Evolutionary conservation across 805 yeast genomes (phyloP).

Genomic region (Spathaspora sp.): DNA sequence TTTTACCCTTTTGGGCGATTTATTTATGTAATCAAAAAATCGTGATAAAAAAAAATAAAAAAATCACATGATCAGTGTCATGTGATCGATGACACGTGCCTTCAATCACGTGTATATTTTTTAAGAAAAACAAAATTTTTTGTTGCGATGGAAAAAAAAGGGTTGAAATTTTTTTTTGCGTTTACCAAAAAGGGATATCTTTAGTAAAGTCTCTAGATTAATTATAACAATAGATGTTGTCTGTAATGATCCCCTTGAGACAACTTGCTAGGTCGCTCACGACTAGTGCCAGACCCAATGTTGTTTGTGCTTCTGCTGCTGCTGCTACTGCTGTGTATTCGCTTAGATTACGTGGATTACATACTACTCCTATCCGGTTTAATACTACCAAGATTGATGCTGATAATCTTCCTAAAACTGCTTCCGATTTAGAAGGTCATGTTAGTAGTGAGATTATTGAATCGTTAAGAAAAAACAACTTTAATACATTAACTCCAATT

Average conservation of each 20-base stretch:
- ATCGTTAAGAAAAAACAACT: constrained; percentile 43
- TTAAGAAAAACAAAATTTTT: too few species aligned
- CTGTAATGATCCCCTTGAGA: background rate
- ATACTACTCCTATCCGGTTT: background rate
- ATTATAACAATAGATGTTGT: background rate
- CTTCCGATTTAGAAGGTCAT: constrained; percentile 1
- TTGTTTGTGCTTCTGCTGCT: background rate
- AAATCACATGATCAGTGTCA: background rate
- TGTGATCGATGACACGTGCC: background rate
- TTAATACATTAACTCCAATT: constrained; percentile 59
- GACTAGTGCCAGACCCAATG: background rate
- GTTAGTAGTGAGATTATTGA: constrained; percentile 14
- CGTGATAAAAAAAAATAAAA: background rate
- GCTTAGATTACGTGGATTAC: background rate
- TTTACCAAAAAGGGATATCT: background rate
- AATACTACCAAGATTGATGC: background rate
- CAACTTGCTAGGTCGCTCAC: background rate
- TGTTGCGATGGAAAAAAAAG: background rate
- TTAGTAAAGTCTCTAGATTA: background rate
- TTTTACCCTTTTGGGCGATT: background rate
- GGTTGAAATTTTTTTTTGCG: background rate
- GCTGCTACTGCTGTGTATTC: background rate
- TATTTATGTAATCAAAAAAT: too few species aligned
- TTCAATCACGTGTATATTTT: background rate
- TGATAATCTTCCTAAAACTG: background rate